Base-by-base conservation (phyloP, 2,329 filamentous ascomycete genomes). In the Neoarthrinium moseri region DNA sequence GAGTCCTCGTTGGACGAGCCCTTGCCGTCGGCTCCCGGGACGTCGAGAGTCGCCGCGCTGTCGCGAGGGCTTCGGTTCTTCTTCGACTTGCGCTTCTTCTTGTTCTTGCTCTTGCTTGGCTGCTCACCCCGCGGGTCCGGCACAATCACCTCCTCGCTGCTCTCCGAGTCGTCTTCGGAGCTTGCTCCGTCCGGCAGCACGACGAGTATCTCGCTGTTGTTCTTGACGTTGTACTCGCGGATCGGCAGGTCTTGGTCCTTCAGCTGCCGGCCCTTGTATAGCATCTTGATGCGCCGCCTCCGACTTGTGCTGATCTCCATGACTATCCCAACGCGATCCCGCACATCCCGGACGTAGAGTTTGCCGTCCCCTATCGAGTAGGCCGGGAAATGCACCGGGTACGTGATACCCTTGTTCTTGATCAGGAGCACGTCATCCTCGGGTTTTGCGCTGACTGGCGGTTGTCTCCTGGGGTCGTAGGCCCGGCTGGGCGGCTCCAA, bases 291-390 rank as follows among this genome's bases (percentile, higher is more conserved):
- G 37, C 75, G 69, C 23, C 66, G 65, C 6, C 70, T 63, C 59
- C 73, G 61, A 58, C 71, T 69, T 36, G 82, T 76, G 5, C 77
- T 73, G 24, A 89, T 67, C 43, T 81, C 78, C 67, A 89, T 77
- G 61, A 88, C 75, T 54, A 85, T 73, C 44, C 80, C 82, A 5
- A 83, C 80, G n/a, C 86, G 83, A 44, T 84, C 75, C 47, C 80
- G 77, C 24, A 91, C 74, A 56, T 88, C 84, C 44, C 74, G 68
- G 26, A 90, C 80, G 26, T 73, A 75, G 46, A 91, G 70, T 59
- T 87, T 84, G 37, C 86, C 87, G 60, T 89, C 84, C 47, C 82
- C 84, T 58, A 92, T 91, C 48, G 83, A 80, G 64, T 85, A 88
- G 11, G 84, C 84, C 0, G 88, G 85, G 57, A 91, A 91, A 57